These are phyloP conservation scores for Glycine soja DNA, from an alignment of 306 rosid genomes.

Conservation along the genomic window DNA sequence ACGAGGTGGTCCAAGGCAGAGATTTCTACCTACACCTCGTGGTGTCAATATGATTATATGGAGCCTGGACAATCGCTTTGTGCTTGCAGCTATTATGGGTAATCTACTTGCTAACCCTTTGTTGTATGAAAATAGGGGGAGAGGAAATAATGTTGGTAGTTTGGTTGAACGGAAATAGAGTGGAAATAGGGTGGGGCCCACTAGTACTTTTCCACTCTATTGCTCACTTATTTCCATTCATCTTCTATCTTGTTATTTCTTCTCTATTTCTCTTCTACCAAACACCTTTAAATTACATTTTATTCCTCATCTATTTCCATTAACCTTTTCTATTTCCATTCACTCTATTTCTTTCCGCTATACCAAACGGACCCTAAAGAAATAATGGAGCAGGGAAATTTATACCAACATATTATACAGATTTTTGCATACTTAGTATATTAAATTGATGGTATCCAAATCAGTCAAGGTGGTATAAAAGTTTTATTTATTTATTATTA, in stretches of 20 bases:
- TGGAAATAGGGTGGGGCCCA: too few species aligned
- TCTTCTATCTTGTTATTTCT: too few species aligned
- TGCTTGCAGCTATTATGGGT: slow-evolving; percentile 98
- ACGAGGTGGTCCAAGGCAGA: slow-evolving; percentile 91
- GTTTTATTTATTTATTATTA: slow-evolving; percentile 6
- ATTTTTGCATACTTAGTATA: slow-evolving; percentile 13
- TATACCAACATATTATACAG: not conserved
- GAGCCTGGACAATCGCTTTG: slow-evolving; percentile 96
- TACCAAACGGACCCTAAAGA: not conserved
- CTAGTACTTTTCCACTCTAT: too few species aligned
- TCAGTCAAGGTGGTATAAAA: slow-evolving; percentile 1
- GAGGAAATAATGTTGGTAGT: too few species aligned
- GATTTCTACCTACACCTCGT: slow-evolving; percentile 88
- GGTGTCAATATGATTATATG: slow-evolving; percentile 95
- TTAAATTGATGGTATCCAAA: slow-evolving; percentile 19
- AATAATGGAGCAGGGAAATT: slow-evolving; percentile 9
- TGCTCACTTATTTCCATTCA: too few species aligned
- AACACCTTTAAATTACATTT: too few species aligned
- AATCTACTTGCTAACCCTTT: slow-evolving; percentile 26
- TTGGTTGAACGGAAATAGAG: too few species aligned
- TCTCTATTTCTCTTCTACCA: too few species aligned
- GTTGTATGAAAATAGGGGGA: too few species aligned
- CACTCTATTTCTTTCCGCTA: too few species aligned
- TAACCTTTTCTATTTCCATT: too few species aligned
- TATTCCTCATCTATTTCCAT: too few species aligned